phyloP scores from a whole-genome alignment of 257 asterid genomes.

The Solanum verrucosum region DNA sequence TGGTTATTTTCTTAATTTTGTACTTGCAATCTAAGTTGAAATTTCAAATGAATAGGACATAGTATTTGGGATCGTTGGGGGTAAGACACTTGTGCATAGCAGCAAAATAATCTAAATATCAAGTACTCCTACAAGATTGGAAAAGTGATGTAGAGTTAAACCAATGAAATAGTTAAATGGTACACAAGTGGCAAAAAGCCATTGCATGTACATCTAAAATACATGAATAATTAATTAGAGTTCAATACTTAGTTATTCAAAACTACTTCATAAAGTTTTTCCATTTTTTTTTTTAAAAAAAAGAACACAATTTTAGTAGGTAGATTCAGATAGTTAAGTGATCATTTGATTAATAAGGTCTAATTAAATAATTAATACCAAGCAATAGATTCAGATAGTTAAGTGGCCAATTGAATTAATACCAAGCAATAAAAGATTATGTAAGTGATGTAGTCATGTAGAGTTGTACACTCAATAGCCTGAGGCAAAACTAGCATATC shows the following conservation, averaged over 20 bases:
- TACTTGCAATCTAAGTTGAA: not conserved
- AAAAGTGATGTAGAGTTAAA: not conserved
- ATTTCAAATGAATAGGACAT: not conserved
- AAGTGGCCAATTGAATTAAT: no score
- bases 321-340: not conserved
- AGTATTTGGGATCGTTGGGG: not conserved
- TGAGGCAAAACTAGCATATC: not conserved
- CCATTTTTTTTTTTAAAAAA: no score
- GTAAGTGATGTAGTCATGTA: no score
- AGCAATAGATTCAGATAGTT: not conserved
- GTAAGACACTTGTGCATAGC: not conserved
- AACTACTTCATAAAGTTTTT: not conserved
- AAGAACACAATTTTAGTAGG: no score
- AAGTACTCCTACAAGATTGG: not conserved
- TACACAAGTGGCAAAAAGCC: not conserved
- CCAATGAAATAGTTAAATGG: not conserved
- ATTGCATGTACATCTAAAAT: not conserved
- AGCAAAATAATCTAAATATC: not conserved
- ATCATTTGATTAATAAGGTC: not conserved
- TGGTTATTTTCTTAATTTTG: not conserved
- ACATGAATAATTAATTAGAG: not conserved
- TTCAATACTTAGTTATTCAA: not conserved
- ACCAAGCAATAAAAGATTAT: no score
- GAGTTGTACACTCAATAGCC: no score
- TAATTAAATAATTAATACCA: not conserved